Conservation (phyloP, 345 rosid genomes). For the Pugionium dolabratum region DNA sequence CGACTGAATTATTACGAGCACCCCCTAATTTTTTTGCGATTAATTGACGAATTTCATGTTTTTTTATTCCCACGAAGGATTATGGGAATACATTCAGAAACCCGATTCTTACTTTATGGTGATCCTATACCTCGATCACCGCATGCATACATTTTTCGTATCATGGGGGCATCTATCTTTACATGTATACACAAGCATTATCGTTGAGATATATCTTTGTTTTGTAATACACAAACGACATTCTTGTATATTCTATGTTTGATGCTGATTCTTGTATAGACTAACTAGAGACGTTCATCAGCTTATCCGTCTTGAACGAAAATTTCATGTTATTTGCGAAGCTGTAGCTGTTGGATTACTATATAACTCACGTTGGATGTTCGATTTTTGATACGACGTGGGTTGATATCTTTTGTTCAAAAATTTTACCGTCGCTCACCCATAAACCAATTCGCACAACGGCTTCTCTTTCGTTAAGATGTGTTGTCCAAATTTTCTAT, state of each 20-base stretch:
- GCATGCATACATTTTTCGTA: not conserved
- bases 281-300: conserved; percentile 1
- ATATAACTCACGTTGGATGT: conserved; percentile 15
- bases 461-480: conserved; percentile 17
- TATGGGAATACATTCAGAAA: not conserved
- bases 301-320: conserved; percentile 8
- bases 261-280: conserved; percentile 17
- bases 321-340: not conserved
- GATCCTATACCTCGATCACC: not conserved
- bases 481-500: conserved; percentile 6
- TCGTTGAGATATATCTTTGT: not conserved
- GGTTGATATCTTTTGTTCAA: conserved; percentile 6
- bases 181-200: not conserved
- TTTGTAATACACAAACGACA: conserved; percentile 2
- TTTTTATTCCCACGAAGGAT: not conserved
- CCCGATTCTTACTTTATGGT: conserved; percentile 1
- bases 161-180: conserved; percentile 6
- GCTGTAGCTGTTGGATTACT: not conserved
- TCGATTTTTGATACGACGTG: not conserved
- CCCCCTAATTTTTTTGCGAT: not conserved
- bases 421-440: not conserved
- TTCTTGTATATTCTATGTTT: conserved; percentile 13
- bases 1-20: not conserved
- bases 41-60: conserved; percentile 7
- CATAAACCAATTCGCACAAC: not conserved